phyloP scores from a whole-genome alignment of 2,329 filamentous ascomycete genomes.

The Karstenula rhodostoma region DNA sequence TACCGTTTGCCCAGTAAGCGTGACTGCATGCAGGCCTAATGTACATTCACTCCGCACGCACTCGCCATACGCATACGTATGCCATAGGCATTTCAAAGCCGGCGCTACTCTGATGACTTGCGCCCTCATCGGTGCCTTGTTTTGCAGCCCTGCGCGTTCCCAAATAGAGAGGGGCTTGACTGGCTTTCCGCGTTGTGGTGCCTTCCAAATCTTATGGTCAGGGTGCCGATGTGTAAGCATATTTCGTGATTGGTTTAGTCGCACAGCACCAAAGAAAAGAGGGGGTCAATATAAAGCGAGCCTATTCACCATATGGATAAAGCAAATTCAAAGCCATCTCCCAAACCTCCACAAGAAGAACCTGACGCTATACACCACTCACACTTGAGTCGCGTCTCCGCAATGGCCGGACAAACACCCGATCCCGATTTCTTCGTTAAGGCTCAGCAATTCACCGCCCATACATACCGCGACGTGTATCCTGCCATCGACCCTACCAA shows the following conservation, averaged over 20 bases:
- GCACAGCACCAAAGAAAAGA: too few species aligned
- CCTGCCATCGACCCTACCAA: slow-evolving; percentile 50
- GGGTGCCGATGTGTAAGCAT: background rate
- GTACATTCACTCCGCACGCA: background rate
- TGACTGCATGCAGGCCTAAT: background rate
- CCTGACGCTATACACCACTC: slow-evolving; percentile 40
- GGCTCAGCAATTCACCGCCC: slow-evolving; percentile 24
- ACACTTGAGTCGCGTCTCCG: slow-evolving; percentile 31
- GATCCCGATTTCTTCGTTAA: slow-evolving; percentile 31
- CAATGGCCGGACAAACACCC: slow-evolving; percentile 23
- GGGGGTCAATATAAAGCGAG: background rate
- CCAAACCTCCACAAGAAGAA: background rate
- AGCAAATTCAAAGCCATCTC: background rate
- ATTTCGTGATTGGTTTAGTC: too few species aligned
- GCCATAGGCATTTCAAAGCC: background rate
- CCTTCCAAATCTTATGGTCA: background rate
- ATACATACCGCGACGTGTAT: slow-evolving; percentile 49
- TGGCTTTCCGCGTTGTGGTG: background rate
- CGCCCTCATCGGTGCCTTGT: background rate
- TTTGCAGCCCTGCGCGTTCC: background rate
- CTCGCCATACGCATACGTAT: too few species aligned
- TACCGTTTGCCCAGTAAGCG: slow-evolving; percentile 1
- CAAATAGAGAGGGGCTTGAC: background rate
- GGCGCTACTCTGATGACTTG: background rate
- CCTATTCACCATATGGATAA: background rate